Evolutionary conservation across 495 filamentous ascomycete species (phyloP).

Genomic region (Aspergillus coremiiformis): DNA sequence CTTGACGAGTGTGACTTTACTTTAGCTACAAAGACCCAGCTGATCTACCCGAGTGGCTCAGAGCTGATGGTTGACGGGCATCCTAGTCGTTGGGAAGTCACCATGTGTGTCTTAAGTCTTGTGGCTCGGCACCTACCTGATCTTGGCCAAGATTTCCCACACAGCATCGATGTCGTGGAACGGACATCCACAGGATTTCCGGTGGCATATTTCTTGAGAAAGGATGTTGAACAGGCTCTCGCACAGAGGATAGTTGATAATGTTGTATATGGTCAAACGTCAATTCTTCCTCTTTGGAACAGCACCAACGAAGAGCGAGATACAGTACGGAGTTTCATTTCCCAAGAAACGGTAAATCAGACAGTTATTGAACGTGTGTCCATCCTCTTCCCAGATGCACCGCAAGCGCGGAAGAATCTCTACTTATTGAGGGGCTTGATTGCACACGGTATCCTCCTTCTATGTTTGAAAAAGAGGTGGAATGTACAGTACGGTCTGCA

Average conservation of each 20-base stretch:
- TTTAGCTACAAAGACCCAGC: slow-evolving; percentile 49
- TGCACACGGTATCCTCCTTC: slow-evolving; percentile 46
- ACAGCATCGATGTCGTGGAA: slow-evolving; percentile 33
- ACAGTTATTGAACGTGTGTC: neutral
- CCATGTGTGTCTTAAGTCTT: slow-evolving; percentile 45
- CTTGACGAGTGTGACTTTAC: slow-evolving; percentile 61
- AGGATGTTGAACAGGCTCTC: slow-evolving; percentile 13
- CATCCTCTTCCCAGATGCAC: neutral
- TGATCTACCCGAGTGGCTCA: slow-evolving; percentile 61
- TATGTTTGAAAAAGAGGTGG: slow-evolving; percentile 59
- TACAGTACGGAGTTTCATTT: slow-evolving; percentile 10
- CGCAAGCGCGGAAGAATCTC: slow-evolving; percentile 17
- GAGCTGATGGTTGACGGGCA: slow-evolving; percentile 48
- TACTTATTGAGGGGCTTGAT: slow-evolving; percentile 56
- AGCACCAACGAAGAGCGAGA: neutral
- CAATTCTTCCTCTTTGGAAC: slow-evolving; percentile 15
- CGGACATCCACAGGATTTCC: slow-evolving; percentile 15
- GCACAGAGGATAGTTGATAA: slow-evolving; percentile 4
- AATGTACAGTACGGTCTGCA: slow-evolving; percentile 61
- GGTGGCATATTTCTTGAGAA: slow-evolving; percentile 12
- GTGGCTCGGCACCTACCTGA: slow-evolving; percentile 24
- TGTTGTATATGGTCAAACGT: slow-evolving; percentile 3
- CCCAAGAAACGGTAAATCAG: neutral
- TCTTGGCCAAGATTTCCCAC: slow-evolving; percentile 18
- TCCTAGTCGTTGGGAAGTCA: slow-evolving; percentile 51